phyloP scores from a whole-genome alignment of 1,284 basidiomycete species.

The Leccinum pachyderme region DNA sequence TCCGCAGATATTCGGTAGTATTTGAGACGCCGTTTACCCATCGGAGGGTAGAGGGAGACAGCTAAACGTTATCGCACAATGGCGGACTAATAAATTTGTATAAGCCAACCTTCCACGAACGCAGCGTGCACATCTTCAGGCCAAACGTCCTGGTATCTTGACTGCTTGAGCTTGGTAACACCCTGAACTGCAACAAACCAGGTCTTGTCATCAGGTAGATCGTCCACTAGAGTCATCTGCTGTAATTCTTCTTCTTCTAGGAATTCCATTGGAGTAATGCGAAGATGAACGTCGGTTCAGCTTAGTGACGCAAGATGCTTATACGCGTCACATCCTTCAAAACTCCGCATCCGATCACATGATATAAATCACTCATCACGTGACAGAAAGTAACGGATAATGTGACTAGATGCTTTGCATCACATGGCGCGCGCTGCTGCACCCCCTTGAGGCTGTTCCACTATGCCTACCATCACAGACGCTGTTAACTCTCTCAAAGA shows the following conservation, averaged over 20 bases:
- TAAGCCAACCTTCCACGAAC: conserved; percentile 35
- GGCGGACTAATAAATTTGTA: background rate
- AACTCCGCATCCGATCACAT: conserved; percentile 32
- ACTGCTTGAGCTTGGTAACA: conserved; percentile 27
- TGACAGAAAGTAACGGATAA: conserved; percentile 8
- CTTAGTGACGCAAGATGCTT: conserved; percentile 6
- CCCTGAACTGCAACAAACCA: background rate
- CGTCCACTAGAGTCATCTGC: conserved; percentile 4
- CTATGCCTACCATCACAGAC: conserved; percentile 26
- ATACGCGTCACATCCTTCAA: conserved; percentile 13
- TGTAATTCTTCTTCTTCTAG: conserved; percentile 17
- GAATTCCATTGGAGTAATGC: conserved; percentile 24
- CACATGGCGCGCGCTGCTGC: background rate
- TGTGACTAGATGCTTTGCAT: conserved; percentile 8
- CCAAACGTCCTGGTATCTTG: conserved; percentile 36
- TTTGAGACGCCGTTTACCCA: conserved; percentile 36
- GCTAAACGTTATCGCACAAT: conserved; percentile 19
- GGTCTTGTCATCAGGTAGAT: conserved; percentile 5
- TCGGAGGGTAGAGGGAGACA: conserved; percentile 33
- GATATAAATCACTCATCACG: conserved; percentile 31
- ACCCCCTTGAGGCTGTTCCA: background rate
- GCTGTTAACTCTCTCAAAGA: conserved; percentile 25
- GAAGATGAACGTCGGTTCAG: conserved; percentile 1
- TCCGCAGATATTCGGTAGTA: conserved; percentile 28
- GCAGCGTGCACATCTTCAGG: conserved; percentile 36